phyloP scores from a whole-genome alignment of 116 monocot species.

The Thalassia testudinum region DNA sequence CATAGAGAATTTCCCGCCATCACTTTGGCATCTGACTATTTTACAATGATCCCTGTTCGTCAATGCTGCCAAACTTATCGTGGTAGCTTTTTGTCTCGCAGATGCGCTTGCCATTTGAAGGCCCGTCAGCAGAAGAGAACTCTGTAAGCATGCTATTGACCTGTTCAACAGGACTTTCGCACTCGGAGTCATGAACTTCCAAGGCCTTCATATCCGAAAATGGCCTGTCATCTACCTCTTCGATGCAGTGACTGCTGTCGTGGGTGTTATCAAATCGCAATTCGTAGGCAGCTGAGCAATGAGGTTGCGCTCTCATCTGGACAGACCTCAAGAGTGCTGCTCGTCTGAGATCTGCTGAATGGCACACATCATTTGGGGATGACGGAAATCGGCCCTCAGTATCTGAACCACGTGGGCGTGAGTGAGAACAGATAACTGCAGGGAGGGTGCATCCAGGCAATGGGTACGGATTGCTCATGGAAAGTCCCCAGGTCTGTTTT shows the following conservation, averaged over 20 bases:
- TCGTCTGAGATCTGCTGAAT: slow-evolving; percentile 53
- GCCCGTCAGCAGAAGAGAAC: too few species aligned
- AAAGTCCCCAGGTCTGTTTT: slow-evolving; percentile 11
- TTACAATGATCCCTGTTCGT: too few species aligned
- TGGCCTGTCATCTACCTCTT: slow-evolving; percentile 18
- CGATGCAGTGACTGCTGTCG: slow-evolving; percentile 24
- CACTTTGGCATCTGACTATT: too few species aligned
- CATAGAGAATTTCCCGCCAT: too few species aligned
- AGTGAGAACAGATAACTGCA: slow-evolving; percentile 34
- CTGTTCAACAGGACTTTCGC: too few species aligned
- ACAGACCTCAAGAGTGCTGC: slow-evolving; percentile 76
- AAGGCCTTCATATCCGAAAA: slow-evolving; percentile 22
- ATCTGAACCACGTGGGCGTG: slow-evolving; percentile 48
- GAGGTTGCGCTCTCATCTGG: slow-evolving; percentile 72
- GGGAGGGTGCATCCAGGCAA: slow-evolving; percentile 29
- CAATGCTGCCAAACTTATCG: too few species aligned
- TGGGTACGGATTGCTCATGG: slow-evolving; percentile 16
- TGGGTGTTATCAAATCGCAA: slow-evolving; percentile 17
- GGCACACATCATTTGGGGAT: slow-evolving; percentile 84
- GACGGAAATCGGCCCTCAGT: slow-evolving; percentile 78
- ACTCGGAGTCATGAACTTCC: too few species aligned
- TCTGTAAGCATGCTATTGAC: too few species aligned
- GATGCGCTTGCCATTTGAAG: too few species aligned
- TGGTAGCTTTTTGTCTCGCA: too few species aligned
- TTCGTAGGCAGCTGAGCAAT: slow-evolving; percentile 21